Conservation (phyloP, 345 rosid genomes). For the Physaria fendleri region DNA sequence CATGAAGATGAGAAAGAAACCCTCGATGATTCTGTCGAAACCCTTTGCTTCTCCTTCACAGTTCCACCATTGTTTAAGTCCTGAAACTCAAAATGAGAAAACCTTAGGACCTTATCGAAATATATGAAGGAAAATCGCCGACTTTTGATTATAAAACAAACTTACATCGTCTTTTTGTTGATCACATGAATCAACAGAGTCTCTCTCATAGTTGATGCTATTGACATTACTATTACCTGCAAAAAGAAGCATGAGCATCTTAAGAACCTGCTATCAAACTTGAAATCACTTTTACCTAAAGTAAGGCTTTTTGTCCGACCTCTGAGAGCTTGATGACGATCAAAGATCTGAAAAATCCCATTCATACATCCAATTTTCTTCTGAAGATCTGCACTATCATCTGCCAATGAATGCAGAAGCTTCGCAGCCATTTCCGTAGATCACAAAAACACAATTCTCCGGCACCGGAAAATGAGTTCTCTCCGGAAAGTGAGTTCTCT, state of each 20-base stretch:
- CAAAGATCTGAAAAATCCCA: slow-evolving; percentile 84
- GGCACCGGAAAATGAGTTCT: slow-evolving; percentile 18
- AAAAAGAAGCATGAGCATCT: slow-evolving; percentile 6
- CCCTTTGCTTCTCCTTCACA: slow-evolving; percentile 61
- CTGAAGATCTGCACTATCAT: slow-evolving; percentile 87
- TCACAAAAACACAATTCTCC: no score
- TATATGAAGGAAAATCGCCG: neutral
- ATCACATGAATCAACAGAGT: slow-evolving; percentile 31
- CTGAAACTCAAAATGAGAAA: slow-evolving; percentile 39
- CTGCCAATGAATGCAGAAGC: slow-evolving; percentile 85
- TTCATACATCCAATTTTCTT: slow-evolving; percentile 97
- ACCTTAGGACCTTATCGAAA: slow-evolving; percentile 10
- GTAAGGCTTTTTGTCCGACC: slow-evolving; percentile 62
- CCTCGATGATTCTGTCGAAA: no score
- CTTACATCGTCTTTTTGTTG: slow-evolving; percentile 26
- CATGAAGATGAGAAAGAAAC: slow-evolving; percentile 82
- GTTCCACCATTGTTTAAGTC: slow-evolving; percentile 38
- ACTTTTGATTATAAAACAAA: neutral
- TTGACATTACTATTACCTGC: slow-evolving; percentile 50
- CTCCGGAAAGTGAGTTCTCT: neutral
- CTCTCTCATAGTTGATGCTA: slow-evolving; percentile 32
- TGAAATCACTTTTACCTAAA: slow-evolving; percentile 42
- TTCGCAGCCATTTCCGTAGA: slow-evolving; percentile 85
- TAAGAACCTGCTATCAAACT: neutral
- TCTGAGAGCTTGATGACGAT: slow-evolving; percentile 52